These are phyloP conservation scores for Mycena belliarum DNA, from an alignment of 768 basidiomycete genomes.

Conservation along the genomic window DNA sequence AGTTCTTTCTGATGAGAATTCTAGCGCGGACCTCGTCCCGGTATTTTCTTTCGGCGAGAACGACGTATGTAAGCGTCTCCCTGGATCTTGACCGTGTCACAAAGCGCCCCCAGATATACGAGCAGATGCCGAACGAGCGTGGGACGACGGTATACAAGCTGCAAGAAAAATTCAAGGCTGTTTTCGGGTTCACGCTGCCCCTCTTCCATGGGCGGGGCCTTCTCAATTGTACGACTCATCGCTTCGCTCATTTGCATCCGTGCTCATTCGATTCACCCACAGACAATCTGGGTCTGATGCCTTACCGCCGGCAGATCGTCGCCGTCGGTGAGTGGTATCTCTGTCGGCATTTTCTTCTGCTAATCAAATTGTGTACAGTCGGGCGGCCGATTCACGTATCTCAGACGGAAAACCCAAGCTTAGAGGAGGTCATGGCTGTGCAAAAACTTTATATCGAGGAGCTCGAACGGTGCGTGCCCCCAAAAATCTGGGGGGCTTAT, in stretches of 20 bases:
- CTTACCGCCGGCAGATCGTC: slow-evolving; percentile 93
- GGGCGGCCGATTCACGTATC: slow-evolving; percentile 85
- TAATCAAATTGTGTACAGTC: slow-evolving; percentile 46
- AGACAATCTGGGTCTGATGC: slow-evolving; percentile 97
- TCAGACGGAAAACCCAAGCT: slow-evolving; percentile 76
- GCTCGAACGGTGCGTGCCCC: slow-evolving; percentile 8
- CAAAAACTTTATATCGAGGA: slow-evolving; percentile 84
- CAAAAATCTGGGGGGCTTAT: neutral
- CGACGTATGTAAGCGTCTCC: slow-evolving; percentile 61
- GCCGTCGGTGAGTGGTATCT: slow-evolving; percentile 77
- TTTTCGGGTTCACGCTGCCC: slow-evolving; percentile 95
- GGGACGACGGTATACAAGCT: slow-evolving; percentile 85
- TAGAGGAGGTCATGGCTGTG: slow-evolving; percentile 75
- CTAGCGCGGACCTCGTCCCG: slow-evolving; percentile 91
- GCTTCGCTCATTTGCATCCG: neutral
- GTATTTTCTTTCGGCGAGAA: slow-evolving; percentile 99
- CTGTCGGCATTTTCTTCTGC: neutral
- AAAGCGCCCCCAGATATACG: slow-evolving; percentile 68
- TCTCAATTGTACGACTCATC: slow-evolving; percentile 74
- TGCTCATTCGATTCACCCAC: neutral
- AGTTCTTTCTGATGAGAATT: slow-evolving; percentile 4
- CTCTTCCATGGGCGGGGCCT: slow-evolving; percentile 96
- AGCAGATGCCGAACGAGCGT: slow-evolving; percentile 94
- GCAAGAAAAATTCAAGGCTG: slow-evolving; percentile 87
- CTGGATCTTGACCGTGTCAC: neutral